phyloP scores from a whole-genome alignment of 2,329 filamentous ascomycete genomes.

The Tricladium varicosporioides region DNA sequence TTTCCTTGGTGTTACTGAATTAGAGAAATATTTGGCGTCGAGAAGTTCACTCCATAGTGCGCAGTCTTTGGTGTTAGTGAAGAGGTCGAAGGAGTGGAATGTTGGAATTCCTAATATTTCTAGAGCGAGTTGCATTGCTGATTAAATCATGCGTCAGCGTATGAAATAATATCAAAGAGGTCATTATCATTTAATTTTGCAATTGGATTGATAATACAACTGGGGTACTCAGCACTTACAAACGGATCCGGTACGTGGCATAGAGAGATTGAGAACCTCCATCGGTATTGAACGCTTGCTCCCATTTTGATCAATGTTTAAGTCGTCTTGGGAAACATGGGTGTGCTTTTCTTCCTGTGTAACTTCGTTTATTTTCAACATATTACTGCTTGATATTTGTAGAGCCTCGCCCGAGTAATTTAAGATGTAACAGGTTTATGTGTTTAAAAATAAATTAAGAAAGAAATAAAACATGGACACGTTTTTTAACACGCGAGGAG shows the following conservation, averaged over 20 bases:
- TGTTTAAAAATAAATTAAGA: no score
- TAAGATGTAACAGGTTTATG: no score
- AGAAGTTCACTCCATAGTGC: conserved; percentile 25
- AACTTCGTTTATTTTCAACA: no score
- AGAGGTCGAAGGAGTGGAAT: conserved; percentile 8
- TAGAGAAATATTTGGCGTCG: conserved; percentile 21
- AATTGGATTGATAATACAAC: background rate
- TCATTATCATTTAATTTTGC: no score
- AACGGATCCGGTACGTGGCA: conserved; percentile 18
- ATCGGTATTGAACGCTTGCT: conserved; percentile 13
- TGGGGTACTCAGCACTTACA: conserved; percentile 7
- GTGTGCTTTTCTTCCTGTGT: no score
- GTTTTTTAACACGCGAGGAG: no score
- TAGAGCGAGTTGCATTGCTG: conserved; percentile 14
- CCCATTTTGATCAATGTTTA: conserved; percentile 6
- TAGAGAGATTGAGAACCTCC: conserved; percentile 17
- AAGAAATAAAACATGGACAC: no score
- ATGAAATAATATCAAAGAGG: no score
- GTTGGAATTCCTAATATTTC: conserved; percentile 12
- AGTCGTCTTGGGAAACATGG: no score
- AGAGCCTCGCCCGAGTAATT: no score
- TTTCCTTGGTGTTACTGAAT: conserved; percentile 7
- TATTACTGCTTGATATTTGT: no score
- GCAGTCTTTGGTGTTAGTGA: conserved; percentile 10
- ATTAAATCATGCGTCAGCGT: no score